Evolutionary conservation across 352 stramenopile genomes (phyloP), one percentile per base, ranked within the genome.

Genomic region (Globisporangium yorkense): DNA sequence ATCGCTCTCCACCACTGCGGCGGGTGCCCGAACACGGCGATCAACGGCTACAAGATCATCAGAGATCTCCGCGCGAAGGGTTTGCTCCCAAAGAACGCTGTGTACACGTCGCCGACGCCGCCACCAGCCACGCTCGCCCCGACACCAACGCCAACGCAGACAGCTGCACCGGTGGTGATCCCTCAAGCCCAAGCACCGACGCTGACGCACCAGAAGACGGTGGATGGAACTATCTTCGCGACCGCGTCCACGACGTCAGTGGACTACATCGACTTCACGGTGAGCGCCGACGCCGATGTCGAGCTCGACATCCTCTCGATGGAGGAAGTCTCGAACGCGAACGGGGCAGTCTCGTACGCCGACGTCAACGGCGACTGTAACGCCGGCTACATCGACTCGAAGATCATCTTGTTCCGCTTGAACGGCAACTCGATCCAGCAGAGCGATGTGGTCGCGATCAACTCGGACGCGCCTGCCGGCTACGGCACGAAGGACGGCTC

Each of bases 321-420:
- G 66, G 79, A 91, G 50, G 55, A 67, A 13, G 59, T 73, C n/a
- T 29, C 18, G 5, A 57, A 13, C 27, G 18, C 10, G 6, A 65
- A 53, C 20, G 68, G 63, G 0, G 24, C 35, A 18, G 52, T 49
- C 10, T 63, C 39, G 16, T 91, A 69, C 40, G 62, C 75, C 4
- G 79, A 91, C 59, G 67, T 91, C 18, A 89, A 91, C 47, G 57
- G 55, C 9, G 78, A 91, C 63, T 91, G 81, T 68, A 91, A 84
- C 45, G 77, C 81, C 27, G 71, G 68, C 9, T 85, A 79, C 52
- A 71, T 89, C 56, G 79, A 91, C 66, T 77, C 77, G 9, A 71
- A 68, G 9, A 75, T 91, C 49, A 62, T 85, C 4, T 61, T 91
- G 2, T 88, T 91, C 60, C 61, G 51, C 0, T 12, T 84, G 0